Evolutionary conservation across 148 eudicot species (phyloP).

Genomic region (Talinum fruticosum): DNA sequence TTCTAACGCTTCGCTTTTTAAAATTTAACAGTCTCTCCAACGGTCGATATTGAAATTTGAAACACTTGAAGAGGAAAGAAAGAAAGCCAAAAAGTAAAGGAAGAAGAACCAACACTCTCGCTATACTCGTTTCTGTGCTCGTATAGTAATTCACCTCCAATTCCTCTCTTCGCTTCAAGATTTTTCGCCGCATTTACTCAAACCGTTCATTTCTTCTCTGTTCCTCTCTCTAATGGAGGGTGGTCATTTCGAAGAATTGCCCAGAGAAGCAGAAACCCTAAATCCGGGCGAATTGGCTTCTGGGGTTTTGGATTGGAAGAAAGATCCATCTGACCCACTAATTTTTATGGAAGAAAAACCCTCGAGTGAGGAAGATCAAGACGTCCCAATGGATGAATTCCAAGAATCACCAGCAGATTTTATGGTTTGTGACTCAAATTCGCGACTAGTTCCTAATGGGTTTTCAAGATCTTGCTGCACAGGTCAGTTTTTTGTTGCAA

Average conservation of each 20-base stretch:
- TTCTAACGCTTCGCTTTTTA: too few relatives aligned
- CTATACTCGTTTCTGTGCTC: background rate
- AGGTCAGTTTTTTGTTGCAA: constrained; percentile 41
- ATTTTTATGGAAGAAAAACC: background rate
- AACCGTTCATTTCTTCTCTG: background rate
- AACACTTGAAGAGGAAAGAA: constrained; percentile 12
- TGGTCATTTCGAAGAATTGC: constrained; percentile 17
- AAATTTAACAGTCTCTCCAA: constrained; percentile 12
- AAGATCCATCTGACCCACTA: constrained; percentile 10
- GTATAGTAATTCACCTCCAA: background rate
- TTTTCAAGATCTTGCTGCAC: constrained; percentile 41
- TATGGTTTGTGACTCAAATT: constrained; percentile 59
- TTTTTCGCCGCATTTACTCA: background rate
- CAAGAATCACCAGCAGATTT: constrained; percentile 41
- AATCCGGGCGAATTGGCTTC: constrained; percentile 29
- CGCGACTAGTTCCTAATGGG: constrained; percentile 53
- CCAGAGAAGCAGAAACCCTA: constrained; percentile 40
- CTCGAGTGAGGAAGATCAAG: constrained; percentile 19
- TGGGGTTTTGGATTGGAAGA: constrained; percentile 32
- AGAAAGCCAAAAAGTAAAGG: constrained; percentile 12
- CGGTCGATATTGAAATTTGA: constrained; percentile 44
- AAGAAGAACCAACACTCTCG: background rate
- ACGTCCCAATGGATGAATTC: constrained; percentile 44
- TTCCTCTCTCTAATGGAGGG: constrained; percentile 35
- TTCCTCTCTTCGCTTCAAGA: background rate